Evolutionary conservation across 1,284 basidiomycete genomes (phyloP).

Genomic region (Wolfiporia cocos): DNA sequence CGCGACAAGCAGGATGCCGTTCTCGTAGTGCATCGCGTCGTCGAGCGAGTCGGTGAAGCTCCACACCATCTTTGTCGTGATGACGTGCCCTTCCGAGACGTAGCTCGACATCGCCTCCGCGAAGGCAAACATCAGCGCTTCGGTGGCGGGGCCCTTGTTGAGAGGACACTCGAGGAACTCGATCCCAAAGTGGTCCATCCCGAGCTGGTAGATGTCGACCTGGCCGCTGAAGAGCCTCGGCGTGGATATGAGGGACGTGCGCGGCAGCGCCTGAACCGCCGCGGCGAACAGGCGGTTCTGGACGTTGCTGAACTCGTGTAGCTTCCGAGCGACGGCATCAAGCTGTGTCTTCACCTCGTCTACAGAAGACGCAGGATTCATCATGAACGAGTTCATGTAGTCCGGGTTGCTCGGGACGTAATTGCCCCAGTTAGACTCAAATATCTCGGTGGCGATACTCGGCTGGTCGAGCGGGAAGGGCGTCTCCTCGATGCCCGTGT

Average conservation of each 20-base stretch:
- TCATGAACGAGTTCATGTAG: slow-evolving; percentile 6
- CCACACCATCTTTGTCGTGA: slow-evolving; percentile 5
- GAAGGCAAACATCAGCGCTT: slow-evolving; percentile 1
- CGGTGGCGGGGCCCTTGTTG: slow-evolving; percentile 1
- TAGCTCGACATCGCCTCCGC: slow-evolving; percentile 1
- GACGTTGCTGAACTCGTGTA: slow-evolving; percentile 3
- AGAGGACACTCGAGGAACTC: slow-evolving; percentile 1
- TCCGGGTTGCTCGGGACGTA: not conserved
- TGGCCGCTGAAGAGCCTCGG: slow-evolving; percentile 4
- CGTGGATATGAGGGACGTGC: not conserved
- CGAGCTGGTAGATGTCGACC: slow-evolving; percentile 5
- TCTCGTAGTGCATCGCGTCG: slow-evolving; percentile 5
- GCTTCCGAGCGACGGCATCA: not conserved
- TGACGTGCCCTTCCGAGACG: not conserved
- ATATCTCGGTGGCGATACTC: not conserved
- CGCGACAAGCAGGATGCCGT: slow-evolving; percentile 4
- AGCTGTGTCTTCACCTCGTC: slow-evolving; percentile 1
- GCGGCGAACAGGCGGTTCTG: slow-evolving; percentile 3
- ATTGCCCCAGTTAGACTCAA: not conserved
- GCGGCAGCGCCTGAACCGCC: not conserved
- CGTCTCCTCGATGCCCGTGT: not conserved
- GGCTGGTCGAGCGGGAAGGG: slow-evolving; percentile 3
- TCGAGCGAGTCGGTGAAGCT: slow-evolving; percentile 1
- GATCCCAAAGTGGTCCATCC: not conserved
- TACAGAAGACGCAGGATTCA: not conserved